phyloP scores from a whole-genome alignment of 768 basidiomycete genomes.

The Rhodotorula diobovata region DNA sequence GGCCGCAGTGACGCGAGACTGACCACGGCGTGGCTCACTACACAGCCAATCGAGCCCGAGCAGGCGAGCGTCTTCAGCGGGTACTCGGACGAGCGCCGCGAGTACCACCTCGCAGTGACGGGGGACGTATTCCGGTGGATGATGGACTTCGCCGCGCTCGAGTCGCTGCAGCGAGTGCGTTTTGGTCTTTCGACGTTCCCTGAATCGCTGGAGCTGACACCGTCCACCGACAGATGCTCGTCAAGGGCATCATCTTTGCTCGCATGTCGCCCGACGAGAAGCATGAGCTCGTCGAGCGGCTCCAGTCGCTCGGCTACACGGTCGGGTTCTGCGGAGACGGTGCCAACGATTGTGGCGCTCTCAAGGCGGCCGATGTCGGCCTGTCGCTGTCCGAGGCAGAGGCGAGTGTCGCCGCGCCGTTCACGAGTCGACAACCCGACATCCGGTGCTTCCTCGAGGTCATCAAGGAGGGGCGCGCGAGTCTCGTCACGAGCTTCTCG shows the following conservation, averaged over 20 bases:
- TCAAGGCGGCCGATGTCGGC: constrained; percentile 97
- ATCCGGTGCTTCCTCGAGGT: constrained; percentile 94
- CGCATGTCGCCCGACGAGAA: constrained; percentile 99
- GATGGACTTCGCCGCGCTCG: constrained; percentile 86
- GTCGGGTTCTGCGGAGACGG: constrained; percentile 99
- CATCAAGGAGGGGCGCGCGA: constrained; percentile 91
- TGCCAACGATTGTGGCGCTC: constrained; percentile 95
- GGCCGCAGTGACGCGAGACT: constrained; percentile 34
- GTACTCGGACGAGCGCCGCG: constrained; percentile 60
- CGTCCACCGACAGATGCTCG: constrained; percentile 68
- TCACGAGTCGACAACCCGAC: constrained; percentile 88
- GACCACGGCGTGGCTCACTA: constrained; percentile 49
- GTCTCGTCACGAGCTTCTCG: constrained; percentile 94
- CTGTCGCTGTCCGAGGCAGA: constrained; percentile 95
- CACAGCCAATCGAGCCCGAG: constrained; percentile 63
- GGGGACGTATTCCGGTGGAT: constrained; percentile 99
- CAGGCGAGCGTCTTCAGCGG: constrained; percentile 54
- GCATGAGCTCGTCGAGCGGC: constrained; percentile 91
- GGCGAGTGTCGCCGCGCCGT: constrained; percentile 95
- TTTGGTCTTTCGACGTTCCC: neutral
- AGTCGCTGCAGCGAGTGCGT: constrained; percentile 84
- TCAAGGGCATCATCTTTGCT: constrained; percentile 92
- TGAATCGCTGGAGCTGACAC: neutral
- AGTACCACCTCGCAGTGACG: constrained; percentile 85
- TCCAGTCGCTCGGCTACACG: constrained; percentile 88